These are phyloP conservation scores for Pyrenula aspistea DNA, from an alignment of 495 filamentous ascomycete species.

Conservation along the genomic window DNA sequence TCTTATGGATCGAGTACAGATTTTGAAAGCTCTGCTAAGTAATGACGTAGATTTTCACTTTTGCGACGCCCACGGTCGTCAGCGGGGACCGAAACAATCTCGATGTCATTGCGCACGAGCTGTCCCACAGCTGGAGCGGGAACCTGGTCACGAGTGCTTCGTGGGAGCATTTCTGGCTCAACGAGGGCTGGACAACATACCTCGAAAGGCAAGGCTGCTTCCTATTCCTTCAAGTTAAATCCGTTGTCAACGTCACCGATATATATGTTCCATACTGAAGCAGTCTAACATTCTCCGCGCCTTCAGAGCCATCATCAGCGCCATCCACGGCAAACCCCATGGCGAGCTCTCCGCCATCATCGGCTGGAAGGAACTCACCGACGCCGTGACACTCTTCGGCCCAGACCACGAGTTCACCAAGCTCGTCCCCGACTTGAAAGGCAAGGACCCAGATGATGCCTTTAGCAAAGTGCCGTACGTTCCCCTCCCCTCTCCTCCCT, in stretches of 20 bases:
- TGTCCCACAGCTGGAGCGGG: constrained; percentile 85
- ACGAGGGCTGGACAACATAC: constrained; percentile 93
- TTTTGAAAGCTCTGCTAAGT: too few relatives aligned
- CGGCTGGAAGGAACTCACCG: constrained; percentile 45
- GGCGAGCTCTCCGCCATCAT: constrained; percentile 90
- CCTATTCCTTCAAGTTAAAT: too few relatives aligned
- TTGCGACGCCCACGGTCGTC: constrained; percentile 86
- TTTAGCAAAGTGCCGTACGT: constrained; percentile 64
- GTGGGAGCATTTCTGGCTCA: constrained; percentile 98
- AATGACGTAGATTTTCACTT: constrained; percentile 64
- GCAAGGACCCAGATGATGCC: constrained; percentile 87
- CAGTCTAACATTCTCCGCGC: too few relatives aligned
- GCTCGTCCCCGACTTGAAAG: constrained; percentile 72
- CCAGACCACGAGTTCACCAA: constrained; percentile 85
- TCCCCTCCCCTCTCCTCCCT: too few relatives aligned
- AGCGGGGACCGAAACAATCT: constrained; percentile 79
- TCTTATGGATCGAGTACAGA: too few relatives aligned
- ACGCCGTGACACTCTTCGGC: constrained; percentile 66
- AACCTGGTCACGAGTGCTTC: constrained; percentile 83
- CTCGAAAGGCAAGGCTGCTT: constrained; percentile 61
- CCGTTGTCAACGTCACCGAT: too few relatives aligned
- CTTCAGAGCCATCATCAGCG: background rate
- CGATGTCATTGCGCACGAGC: constrained; percentile 93
- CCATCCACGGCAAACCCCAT: background rate
- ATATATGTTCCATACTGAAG: too few relatives aligned